phyloP scores from a whole-genome alignment of 371 early-diverging fungal genomes.

The Mucor mucedo region DNA sequence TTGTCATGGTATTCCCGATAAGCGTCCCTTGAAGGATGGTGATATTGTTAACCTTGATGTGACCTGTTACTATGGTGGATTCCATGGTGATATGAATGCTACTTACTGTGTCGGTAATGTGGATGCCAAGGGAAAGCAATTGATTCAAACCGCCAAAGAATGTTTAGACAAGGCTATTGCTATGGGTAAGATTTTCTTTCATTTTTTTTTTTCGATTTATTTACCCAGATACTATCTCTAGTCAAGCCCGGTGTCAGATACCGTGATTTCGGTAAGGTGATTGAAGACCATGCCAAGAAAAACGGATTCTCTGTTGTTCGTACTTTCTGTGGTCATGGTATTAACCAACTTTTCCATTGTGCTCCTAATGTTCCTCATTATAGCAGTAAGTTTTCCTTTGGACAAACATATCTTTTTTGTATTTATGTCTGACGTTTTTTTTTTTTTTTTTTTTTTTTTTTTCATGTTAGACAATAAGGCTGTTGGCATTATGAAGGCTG shows the following conservation, averaged over 20 bases:
- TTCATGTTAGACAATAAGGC: constrained; percentile 80
- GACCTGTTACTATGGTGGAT: constrained; percentile 83
- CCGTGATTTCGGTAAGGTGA: constrained; percentile 91
- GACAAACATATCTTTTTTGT: not conserved
- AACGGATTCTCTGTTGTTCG: constrained; percentile 93
- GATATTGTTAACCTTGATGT: constrained; percentile 95
- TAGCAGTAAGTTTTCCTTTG: constrained; percentile 63
- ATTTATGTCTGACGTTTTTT: too few relatives aligned
- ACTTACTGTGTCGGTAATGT: constrained; percentile 91
- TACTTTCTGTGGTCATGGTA: constrained; percentile 95
- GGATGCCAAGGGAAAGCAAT: constrained; percentile 70
- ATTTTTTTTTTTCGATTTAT: not conserved
- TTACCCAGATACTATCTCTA: constrained; percentile 8
- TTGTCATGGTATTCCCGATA: constrained; percentile 93
- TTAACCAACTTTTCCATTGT: constrained; percentile 88
- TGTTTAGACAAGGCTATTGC: constrained; percentile 91
- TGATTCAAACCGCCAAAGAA: constrained; percentile 81
- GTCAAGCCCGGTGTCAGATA: constrained; percentile 92
- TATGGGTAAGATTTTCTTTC: constrained; percentile 56
- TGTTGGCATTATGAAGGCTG: constrained; percentile 90
- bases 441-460: not conserved
- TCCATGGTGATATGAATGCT: constrained; percentile 92
- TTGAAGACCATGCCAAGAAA: constrained; percentile 84
- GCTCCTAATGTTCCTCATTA: constrained; percentile 96
- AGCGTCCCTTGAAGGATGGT: constrained; percentile 85